Conservation (phyloP, 2,329 filamentous ascomycete species). For the Ophiostoma tasmaniense region DNA sequence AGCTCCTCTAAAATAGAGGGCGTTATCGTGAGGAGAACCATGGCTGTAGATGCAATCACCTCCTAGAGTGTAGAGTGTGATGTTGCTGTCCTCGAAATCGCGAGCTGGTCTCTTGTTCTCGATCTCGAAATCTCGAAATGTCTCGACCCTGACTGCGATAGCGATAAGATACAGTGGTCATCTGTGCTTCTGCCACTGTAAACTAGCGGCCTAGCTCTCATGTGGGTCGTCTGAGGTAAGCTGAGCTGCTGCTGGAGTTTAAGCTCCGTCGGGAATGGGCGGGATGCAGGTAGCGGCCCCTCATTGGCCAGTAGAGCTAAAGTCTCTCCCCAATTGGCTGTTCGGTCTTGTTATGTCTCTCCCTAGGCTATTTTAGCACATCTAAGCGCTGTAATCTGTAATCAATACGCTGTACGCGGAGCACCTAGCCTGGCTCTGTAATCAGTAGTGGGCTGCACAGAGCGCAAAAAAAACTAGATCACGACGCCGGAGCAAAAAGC, state of each 20-base stretch:
- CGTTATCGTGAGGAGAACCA: conserved; percentile 76
- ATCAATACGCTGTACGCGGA: neutral
- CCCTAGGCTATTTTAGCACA: neutral
- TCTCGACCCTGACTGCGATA: neutral
- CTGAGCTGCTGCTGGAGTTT: neutral
- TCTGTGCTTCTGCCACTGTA: neutral
- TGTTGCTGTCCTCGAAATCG: too few species aligned
- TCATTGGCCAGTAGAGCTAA: conserved; percentile 13
- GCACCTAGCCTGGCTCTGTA: neutral
- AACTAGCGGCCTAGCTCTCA: neutral
- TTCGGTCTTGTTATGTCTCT: neutral
- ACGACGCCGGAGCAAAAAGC: neutral
- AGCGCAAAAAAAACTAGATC: neutral
- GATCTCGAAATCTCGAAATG: neutral
- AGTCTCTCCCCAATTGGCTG: neutral
- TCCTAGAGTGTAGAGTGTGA: neutral
- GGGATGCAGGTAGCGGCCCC: conserved; percentile 1
- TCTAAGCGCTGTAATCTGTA: neutral
- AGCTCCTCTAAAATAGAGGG: conserved; percentile 57
- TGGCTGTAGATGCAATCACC: conserved; percentile 28
- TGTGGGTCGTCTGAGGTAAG: conserved; percentile 1
- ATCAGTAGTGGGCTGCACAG: neutral
- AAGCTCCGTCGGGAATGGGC: conserved; percentile 12
- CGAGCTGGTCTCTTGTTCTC: neutral
- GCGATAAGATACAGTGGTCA: neutral